These are phyloP conservation scores for Pseudopyricularia javanii DNA, from an alignment of 2,329 filamentous ascomycete genomes.

Conservation along the genomic window DNA sequence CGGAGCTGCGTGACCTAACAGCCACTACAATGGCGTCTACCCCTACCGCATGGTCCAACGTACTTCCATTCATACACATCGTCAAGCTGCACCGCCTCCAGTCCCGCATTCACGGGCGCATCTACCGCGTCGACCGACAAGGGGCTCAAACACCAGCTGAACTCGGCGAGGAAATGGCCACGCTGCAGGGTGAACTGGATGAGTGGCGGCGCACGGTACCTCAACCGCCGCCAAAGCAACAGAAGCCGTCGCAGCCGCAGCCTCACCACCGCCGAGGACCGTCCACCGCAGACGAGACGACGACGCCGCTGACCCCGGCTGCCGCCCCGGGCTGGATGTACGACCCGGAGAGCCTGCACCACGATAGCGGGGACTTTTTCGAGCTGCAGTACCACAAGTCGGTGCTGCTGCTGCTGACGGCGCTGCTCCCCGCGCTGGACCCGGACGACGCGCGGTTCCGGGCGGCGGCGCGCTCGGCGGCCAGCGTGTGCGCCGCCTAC, in stretches of 20 bases:
- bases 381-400: slow-evolving; percentile 15
- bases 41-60: slow-evolving; percentile 10
- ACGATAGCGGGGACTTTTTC: slow-evolving; percentile 14
- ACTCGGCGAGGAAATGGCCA: slow-evolving; percentile 9
- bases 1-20: slow-evolving; percentile 11
- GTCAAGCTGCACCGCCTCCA: slow-evolving; percentile 12
- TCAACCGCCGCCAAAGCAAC: slow-evolving; percentile 9
- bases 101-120: slow-evolving; percentile 9
- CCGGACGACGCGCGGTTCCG: slow-evolving; percentile 11
- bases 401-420: slow-evolving; percentile 11
- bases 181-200: slow-evolving; percentile 9
- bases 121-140: slow-evolving; percentile 12
- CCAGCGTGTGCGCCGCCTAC: slow-evolving; percentile 15
- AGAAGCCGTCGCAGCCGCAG: no score
- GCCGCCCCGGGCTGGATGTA: slow-evolving; percentile 14
- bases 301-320: neutral
- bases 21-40: neutral
- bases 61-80: slow-evolving; percentile 14
- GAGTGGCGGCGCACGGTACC: slow-evolving; percentile 10
- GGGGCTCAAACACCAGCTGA: neutral
- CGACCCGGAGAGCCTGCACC: slow-evolving; percentile 12
- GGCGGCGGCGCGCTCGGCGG: slow-evolving; percentile 9
- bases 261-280: neutral
- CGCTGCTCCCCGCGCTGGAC: slow-evolving; percentile 10
- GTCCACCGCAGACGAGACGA: neutral